These are phyloP conservation scores for Dillenia turbinata DNA, from an alignment of 164 flowering plant genomes.

Conservation along the genomic window DNA sequence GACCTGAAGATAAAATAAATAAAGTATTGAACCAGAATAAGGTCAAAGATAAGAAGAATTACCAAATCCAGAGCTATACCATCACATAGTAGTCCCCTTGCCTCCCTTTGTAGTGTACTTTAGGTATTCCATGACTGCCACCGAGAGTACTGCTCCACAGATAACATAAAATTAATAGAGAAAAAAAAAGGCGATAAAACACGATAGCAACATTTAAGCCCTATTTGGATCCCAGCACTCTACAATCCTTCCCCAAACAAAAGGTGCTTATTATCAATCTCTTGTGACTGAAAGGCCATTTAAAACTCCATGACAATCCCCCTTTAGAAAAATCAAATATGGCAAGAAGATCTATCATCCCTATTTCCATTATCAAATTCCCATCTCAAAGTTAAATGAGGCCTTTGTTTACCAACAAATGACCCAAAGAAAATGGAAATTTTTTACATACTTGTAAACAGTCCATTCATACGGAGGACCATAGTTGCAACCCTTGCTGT, in stretches of 20 bases:
- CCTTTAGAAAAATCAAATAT: too few relatives aligned
- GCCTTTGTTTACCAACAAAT: neutral
- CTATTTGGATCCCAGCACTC: neutral
- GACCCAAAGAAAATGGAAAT: neutral
- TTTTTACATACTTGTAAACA: constrained; percentile 68
- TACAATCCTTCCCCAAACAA: neutral
- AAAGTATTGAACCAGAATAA: neutral
- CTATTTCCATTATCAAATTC: too few relatives aligned
- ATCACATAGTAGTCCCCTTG: constrained; percentile 90
- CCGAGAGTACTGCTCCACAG: constrained; percentile 54
- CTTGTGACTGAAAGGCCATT: too few relatives aligned
- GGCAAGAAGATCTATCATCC: too few relatives aligned
- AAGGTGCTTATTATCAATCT: too few relatives aligned
- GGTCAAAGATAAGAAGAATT: neutral
- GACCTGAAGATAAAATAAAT: constrained; percentile 41
- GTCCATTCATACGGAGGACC: constrained; percentile 98
- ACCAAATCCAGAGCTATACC: constrained; percentile 33
- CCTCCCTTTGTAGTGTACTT: constrained; percentile 79
- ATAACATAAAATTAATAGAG: neutral
- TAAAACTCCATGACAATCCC: too few relatives aligned
- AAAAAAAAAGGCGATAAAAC: neutral
- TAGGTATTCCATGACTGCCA: constrained; percentile 89
- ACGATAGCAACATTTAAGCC: neutral
- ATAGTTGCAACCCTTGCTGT: constrained; percentile 88
- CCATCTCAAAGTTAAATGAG: too few relatives aligned